Evolutionary conservation across 495 filamentous ascomycete species (phyloP).

Genomic region (Neurospora pannonica): DNA sequence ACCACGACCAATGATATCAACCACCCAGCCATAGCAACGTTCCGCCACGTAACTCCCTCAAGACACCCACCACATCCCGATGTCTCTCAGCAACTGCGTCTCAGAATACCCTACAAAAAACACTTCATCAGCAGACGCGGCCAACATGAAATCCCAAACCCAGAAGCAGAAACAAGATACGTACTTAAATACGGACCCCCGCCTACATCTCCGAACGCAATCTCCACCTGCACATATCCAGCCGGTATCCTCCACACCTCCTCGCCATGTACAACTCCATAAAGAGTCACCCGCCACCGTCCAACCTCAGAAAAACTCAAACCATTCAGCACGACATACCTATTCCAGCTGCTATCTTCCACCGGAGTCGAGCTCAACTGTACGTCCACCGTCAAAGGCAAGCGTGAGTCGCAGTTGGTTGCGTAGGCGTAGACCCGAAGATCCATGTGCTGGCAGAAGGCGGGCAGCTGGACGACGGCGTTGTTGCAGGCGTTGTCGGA

Average conservation of each 20-base stretch:
- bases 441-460: not conserved
- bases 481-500: not conserved
- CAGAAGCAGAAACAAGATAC: conserved; percentile 25
- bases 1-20: not conserved
- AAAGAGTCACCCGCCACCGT: not conserved
- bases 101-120: not conserved
- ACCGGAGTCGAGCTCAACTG: not conserved
- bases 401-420: too few species aligned
- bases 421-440: not conserved
- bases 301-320: not conserved
- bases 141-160: not conserved
- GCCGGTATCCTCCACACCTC: not conserved
- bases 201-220: conserved; percentile 77
- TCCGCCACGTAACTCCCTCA: not conserved
- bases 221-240: conserved; percentile 22
- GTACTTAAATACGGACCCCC: conserved; percentile 89
- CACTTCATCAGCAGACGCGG: not conserved
- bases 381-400: not conserved
- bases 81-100: not conserved
- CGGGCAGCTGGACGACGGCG: not conserved
- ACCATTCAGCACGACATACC: not conserved
- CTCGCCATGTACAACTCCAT: not conserved
- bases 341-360: not conserved
- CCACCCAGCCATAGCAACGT: not conserved
- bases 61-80: not conserved